Conservation (phyloP, 1,284 basidiomycete species). For the Leccinum subrobustum region DNA sequence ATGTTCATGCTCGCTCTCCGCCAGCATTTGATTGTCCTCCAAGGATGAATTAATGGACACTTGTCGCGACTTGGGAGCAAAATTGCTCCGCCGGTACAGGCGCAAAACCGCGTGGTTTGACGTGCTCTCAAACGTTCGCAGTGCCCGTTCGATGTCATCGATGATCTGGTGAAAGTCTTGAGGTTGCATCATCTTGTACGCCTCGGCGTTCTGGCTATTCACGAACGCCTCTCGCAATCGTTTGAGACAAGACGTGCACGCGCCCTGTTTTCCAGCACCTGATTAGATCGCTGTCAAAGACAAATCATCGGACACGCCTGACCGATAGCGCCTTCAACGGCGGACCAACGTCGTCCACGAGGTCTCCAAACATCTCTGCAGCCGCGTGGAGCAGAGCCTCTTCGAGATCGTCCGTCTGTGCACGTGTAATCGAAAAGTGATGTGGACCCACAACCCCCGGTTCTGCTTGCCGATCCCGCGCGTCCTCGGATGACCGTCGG, state of each 20-base stretch:
- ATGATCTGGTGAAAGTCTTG: slow-evolving; percentile 65
- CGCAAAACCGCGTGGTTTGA: slow-evolving; percentile 81
- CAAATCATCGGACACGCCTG: slow-evolving; percentile 27
- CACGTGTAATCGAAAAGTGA: slow-evolving; percentile 12
- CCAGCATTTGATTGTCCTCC: slow-evolving; percentile 39
- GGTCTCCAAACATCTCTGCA: slow-evolving; percentile 76
- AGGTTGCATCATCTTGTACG: slow-evolving; percentile 38
- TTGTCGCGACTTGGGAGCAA: slow-evolving; percentile 34
- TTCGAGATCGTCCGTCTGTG: slow-evolving; percentile 46
- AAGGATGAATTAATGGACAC: slow-evolving; percentile 34
- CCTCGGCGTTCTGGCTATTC: slow-evolving; percentile 27
- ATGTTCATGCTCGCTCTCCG: slow-evolving; percentile 55
- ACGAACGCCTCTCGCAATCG: slow-evolving; percentile 66
- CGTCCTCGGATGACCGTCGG: slow-evolving; percentile 24
- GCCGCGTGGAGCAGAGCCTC: slow-evolving; percentile 63
- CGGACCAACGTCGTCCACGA: slow-evolving; percentile 81
- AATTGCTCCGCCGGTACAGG: slow-evolving; percentile 62
- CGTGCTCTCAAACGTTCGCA: slow-evolving; percentile 76
- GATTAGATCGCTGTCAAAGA: slow-evolving; percentile 5
- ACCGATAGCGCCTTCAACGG: slow-evolving; percentile 79
- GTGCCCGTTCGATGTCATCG: slow-evolving; percentile 63
- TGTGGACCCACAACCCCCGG: slow-evolving; percentile 10
- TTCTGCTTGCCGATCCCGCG: slow-evolving; percentile 13
- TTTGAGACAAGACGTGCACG: slow-evolving; percentile 59
- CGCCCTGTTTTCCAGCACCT: slow-evolving; percentile 40